Evolutionary conservation across 345 rosid genomes (phyloP), one percentile per base, ranked within the genome.

Genomic region (Toxicodendron radicans): DNA sequence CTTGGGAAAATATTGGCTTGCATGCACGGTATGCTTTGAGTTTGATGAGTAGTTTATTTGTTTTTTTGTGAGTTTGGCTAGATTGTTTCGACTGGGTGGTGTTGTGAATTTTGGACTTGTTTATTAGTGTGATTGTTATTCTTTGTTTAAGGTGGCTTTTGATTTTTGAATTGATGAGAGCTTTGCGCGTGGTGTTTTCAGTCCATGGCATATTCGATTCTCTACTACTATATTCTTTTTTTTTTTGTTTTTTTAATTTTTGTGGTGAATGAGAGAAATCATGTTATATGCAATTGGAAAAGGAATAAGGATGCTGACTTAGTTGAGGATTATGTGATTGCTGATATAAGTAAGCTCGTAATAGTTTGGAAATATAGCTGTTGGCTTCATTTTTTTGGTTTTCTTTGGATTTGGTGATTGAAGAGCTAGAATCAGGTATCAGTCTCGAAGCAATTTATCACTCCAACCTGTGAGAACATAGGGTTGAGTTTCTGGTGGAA

Each of bases 1-100:
- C 92, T 90, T 43, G 95, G 91, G 41, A 90, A 90, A 65, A 87
- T 92, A 33, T 79, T 92, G 79, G 91, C 89, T 51, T 90, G 95
- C 77, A 88, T 90, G 92, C 95, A 90, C 68, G 97, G 95, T 90
- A 68, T 27, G 80, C 21, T 61, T 70, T 16, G 3, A 35, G 38
- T 35, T 35, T 35, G 43, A 38, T 38, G 9, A 38, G 7, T 7
- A 23, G 16, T 9, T 7, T 27, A 64, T 27, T 16, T 14, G 12
- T 49, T 30, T 32, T 35, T 27, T 20, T 14, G 23, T 27, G 2
- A 38, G 23, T 59, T 24, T 0, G 8, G 16, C 66, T 23, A 35
- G 12, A 38, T 5, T 38, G 43, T 38, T 67, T 41, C 49, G 3
- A 51, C 14, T n/a, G 10, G 13, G 10, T 68, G 46, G 43, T 18